Evolutionary conservation across 2,329 filamentous ascomycete species (phyloP).

Genomic region (Botrytis galanthina): DNA sequence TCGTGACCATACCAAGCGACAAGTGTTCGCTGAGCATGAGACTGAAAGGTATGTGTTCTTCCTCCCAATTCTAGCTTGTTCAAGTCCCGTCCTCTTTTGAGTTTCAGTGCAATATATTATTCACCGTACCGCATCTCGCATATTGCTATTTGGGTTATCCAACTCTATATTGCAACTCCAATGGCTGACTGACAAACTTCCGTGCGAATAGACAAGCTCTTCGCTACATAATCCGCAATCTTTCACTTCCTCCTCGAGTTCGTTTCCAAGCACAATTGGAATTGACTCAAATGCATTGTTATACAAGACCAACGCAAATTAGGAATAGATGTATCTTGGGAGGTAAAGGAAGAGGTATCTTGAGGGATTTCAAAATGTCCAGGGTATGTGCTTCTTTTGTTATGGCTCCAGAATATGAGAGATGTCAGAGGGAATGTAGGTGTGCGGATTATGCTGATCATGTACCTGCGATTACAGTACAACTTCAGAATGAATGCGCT

Average conservation of each 20-base stretch:
- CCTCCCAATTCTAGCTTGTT: not conserved
- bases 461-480: slow-evolving; percentile 57
- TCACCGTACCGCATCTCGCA: not conserved
- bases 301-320: slow-evolving; percentile 91
- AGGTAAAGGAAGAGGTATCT: slow-evolving; percentile 85
- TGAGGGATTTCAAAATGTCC: slow-evolving; percentile 88
- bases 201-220: slow-evolving; percentile 73
- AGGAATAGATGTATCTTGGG: slow-evolving; percentile 89
- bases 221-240: slow-evolving; percentile 91
- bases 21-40: slow-evolving; percentile 84
- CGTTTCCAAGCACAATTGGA: slow-evolving; percentile 92
- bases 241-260: slow-evolving; percentile 73
- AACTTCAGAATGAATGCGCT: slow-evolving; percentile 91
- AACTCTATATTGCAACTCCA: not conserved
- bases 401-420: not conserved
- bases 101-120: not conserved
- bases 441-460: not conserved
- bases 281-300: slow-evolving; percentile 91
- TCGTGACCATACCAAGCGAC: slow-evolving; percentile 94
- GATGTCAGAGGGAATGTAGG: not conserved
- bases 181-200: slow-evolving; percentile 15
- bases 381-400: slow-evolving; percentile 62
- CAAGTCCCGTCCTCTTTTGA: not conserved
- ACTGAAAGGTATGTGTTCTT: slow-evolving; percentile 63
- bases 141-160: not conserved